Base-by-base conservation (phyloP, 164 flowering plant genomes). In the Buxus sempervirens region DNA sequence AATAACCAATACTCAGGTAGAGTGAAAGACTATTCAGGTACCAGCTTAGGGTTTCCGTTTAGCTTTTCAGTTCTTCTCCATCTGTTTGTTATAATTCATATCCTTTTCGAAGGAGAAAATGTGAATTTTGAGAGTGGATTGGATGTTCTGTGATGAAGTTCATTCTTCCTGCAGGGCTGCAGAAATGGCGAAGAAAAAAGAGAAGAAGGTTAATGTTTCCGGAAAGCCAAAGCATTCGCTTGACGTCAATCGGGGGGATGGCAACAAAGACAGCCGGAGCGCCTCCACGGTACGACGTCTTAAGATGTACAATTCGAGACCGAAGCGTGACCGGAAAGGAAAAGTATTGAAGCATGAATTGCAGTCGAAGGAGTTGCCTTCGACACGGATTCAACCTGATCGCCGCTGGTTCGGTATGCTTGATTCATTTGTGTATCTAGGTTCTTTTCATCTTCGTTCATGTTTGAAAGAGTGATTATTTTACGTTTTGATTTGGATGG, bases 141-240 rank as follows among this genome's bases (percentile, higher is more conserved):
- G 3, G 38, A 45, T 45, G 51, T 45, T 4, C 16, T 4, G 51
- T 45, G 38, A 32, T 32, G 7, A 32, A 32, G 3, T 32, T 26
- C 23, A 16, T 51, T 41, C 1, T 55, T 13, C 15, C 55, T 62
- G 21, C 23, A 56, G 72, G 22, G 45, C 8, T 59, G 51, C 45
- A n/a, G 76, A 70, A 66, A 88, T 86, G 97, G 85, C 54, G 78
- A 84, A 83, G 83, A 86, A 70, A 78, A 91, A 79, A 54, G 95
- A 87, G 87, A 84, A 51, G 82, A 84, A 72, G 28, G 85, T 80
- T 62, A 84, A 84, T 41, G 82, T 87, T 0, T 90, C 96, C 4
- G 96, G 96, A 0, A 91, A 91, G 77, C 96, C 98, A 58, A 94
- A 90, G 83, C 98, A 94, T 68, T 94, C 98, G 21, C 81, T 91